phyloP scores from a whole-genome alignment of 2,329 filamentous ascomycete genomes.

The Leptodontidium sp. region DNA sequence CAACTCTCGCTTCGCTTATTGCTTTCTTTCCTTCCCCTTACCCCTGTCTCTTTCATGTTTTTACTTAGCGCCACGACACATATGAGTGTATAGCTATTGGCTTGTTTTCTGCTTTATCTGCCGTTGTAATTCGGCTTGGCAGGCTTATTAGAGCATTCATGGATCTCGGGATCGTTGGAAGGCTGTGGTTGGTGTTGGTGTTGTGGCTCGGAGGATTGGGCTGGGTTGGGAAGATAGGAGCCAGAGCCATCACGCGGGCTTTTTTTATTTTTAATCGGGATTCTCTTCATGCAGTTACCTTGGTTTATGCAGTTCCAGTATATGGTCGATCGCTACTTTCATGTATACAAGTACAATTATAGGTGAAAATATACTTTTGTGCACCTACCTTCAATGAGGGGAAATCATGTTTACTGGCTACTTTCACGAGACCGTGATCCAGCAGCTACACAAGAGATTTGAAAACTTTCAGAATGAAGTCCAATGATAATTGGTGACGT shows the following conservation, averaged over 20 bases:
- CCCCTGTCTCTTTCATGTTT: not conserved
- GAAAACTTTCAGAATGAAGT: not conserved
- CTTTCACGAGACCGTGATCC: not conserved
- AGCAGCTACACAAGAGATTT: not conserved
- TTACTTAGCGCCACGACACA: not conserved
- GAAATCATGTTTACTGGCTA: not conserved
- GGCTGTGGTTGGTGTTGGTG: constrained; percentile 1
- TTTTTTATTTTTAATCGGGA: no score
- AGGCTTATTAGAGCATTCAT: constrained; percentile 12
- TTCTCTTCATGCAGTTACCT: not conserved
- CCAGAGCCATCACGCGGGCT: not conserved
- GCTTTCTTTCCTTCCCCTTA: not conserved
- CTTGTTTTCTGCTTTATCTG: not conserved
- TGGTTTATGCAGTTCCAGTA: not conserved
- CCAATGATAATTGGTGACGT: not conserved
- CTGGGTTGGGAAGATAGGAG: not conserved
- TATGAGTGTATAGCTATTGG: not conserved
- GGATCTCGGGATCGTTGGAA: not conserved
- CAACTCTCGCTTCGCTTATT: constrained; percentile 15
- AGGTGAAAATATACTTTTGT: not conserved
- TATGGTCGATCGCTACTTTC: constrained; percentile 9
- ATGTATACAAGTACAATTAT: not conserved
- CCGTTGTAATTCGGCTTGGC: not conserved
- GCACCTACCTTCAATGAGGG: not conserved
- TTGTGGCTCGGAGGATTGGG: not conserved